Percentiles rank a stretch among this genome's conserved stretches.
phyloP scores from a whole-genome alignment of 1,284 basidiomycete genomes.

The Phylloporus sp. region DNA sequence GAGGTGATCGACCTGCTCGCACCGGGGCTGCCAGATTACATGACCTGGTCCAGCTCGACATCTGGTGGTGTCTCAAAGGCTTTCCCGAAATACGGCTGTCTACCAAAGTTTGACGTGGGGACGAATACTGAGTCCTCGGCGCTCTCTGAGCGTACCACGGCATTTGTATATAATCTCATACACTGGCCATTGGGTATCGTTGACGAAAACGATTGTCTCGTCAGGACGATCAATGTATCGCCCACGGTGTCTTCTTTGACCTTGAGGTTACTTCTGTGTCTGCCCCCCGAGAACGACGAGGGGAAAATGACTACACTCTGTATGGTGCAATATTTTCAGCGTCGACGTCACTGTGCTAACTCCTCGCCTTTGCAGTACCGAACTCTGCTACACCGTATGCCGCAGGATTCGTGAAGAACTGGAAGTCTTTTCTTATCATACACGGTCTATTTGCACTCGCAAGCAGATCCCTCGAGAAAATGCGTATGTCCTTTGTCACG shows the following conservation, averaged over 20 bases:
- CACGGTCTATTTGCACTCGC: slow-evolving; percentile 30
- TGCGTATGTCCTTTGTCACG: slow-evolving; percentile 7
- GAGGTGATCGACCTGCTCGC: slow-evolving; percentile 17
- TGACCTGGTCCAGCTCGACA: slow-evolving; percentile 22
- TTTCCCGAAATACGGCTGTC: slow-evolving; percentile 16
- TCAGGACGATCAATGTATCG: background rate
- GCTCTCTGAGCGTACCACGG: background rate
- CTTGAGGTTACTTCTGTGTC: background rate
- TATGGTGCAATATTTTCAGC: slow-evolving; percentile 12
- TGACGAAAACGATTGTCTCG: background rate
- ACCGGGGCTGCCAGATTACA: slow-evolving; percentile 22
- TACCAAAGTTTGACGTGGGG: background rate
- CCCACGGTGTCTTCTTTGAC: background rate
- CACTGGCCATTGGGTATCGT: background rate
- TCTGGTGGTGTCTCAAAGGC: slow-evolving; percentile 20
- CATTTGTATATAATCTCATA: background rate
- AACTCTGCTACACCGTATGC: slow-evolving; percentile 30
- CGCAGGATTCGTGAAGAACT: slow-evolving; percentile 23
- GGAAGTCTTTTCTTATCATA: slow-evolving; percentile 32
- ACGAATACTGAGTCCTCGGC: too few relatives aligned
- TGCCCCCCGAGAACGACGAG: background rate
- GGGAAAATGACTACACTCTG: slow-evolving; percentile 16
- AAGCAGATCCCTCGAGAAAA: slow-evolving; percentile 15
- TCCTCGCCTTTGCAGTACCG: slow-evolving; percentile 12
- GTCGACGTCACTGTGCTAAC: slow-evolving; percentile 6